Evolutionary conservation across 495 filamentous ascomycete genomes (phyloP), one percentile per base, ranked within the genome.

Genomic region (Penicillium mononematosum): DNA sequence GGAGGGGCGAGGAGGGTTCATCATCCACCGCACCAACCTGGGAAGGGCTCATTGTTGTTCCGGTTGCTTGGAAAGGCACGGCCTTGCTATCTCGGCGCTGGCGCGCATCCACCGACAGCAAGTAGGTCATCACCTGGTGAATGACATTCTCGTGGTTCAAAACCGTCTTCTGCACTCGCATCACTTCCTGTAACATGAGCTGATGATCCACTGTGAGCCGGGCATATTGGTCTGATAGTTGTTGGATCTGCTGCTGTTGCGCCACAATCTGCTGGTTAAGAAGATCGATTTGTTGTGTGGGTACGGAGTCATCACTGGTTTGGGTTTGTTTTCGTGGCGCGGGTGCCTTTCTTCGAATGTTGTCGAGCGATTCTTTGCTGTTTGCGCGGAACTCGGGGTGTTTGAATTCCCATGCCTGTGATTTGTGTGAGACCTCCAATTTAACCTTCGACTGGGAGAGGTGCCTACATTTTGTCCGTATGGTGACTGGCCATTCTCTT

Each of bases 311-410:
- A 6, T 94, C 91, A 45, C 55, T 70, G 22, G 61, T 59, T 61
- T 81, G 76, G 52, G 84, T 75, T 39, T 86, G 73, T 67, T 97
- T 98, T 58, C 94, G 82, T 14, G 93, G 89, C 2, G 92, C 92
- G 3, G 94, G 94, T 5, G 95, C 95, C 74, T 98, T 98, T 54
- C 94, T 84, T 67, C 91, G 84, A 65, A 98, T 98, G 68, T 96
- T 98, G 64, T 98, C 94, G 16, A 98, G 81, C 32, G 92, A 92
- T 61, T 98, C 95, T 73, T 96, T 96, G 71, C 91, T 92, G 73
- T 98, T 92, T 47, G 87, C 85, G 60, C 92, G 88, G 75, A 98
- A 98, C 67, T 98, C 93, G 25, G 93, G 94, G 69, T 98, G 94
- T 70, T 92, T 94, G 69, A 98, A 98, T 71, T 98, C 95, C 92